Percentiles rank a stretch among this genome's conserved stretches.
Evolutionary conservation across 164 flowering plant genomes (phyloP).

Genomic region (Vitis vinifera): DNA sequence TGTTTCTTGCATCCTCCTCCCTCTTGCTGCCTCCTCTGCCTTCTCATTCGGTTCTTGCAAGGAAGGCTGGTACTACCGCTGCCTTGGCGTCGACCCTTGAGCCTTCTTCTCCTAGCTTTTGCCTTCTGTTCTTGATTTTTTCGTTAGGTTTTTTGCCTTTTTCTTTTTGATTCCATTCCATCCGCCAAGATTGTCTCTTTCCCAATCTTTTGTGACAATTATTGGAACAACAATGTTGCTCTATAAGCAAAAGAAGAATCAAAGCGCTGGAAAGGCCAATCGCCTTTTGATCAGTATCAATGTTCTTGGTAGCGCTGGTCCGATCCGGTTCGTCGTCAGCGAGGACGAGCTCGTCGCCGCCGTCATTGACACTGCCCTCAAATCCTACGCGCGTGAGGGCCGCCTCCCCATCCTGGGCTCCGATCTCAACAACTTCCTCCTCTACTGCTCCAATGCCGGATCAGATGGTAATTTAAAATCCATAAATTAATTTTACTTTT

Average conservation of each 20-base stretch:
- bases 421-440: constrained; percentile 39
- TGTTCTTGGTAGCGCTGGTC: constrained; percentile 65
- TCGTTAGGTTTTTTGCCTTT: background rate
- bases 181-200: background rate
- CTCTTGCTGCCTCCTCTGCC: constrained; percentile 25
- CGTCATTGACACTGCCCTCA: constrained; percentile 50
- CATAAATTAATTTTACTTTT: background rate
- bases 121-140: background rate
- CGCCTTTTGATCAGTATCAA: constrained; percentile 53
- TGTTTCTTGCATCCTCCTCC: constrained; percentile 19
- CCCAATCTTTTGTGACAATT: background rate
- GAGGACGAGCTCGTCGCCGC: constrained; percentile 47
- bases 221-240: constrained; percentile 24
- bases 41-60: constrained; percentile 59
- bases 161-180: too few species aligned
- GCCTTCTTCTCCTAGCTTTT: background rate
- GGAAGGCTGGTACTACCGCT: constrained; percentile 93
- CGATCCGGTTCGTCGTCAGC: constrained; percentile 53
- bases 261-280: constrained; percentile 25
- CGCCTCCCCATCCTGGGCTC: constrained; percentile 60
- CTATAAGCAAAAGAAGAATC: constrained; percentile 43
- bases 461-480: constrained; percentile 42
- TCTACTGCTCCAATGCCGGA: constrained; percentile 57
- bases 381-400: constrained; percentile 58
- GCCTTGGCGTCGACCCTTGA: constrained; percentile 90